Percentiles rank a stretch among this genome's conserved stretches.
phyloP scores from a whole-genome alignment of 2,329 filamentous ascomycete genomes.

The Diaporthe eres region DNA sequence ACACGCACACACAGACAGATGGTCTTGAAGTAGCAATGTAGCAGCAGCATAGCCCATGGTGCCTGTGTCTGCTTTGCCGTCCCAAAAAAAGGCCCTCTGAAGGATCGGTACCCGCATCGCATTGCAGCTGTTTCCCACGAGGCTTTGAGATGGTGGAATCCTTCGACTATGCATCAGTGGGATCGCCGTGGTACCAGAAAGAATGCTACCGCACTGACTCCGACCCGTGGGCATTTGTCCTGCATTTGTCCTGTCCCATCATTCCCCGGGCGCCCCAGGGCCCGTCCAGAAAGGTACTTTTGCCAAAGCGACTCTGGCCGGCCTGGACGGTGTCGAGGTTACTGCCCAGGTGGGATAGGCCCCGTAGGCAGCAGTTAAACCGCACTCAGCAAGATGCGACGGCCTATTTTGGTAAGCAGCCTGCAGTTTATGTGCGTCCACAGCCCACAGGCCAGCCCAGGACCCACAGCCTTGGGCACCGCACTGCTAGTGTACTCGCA shows the following conservation, averaged over 20 bases:
- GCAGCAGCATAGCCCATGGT: slow-evolving; percentile 16
- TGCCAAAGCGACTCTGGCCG: slow-evolving; percentile 14
- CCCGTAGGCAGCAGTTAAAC: slow-evolving; percentile 28
- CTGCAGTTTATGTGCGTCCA: slow-evolving; percentile 18
- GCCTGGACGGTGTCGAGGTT: slow-evolving; percentile 12
- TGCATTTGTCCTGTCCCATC: neutral
- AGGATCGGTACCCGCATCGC: slow-evolving; percentile 21
- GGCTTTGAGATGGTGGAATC: slow-evolving; percentile 21
- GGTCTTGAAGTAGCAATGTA: neutral
- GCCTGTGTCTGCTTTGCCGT: neutral
- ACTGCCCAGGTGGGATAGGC: slow-evolving; percentile 26
- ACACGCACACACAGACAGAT: neutral
- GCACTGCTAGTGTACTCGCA: neutral
- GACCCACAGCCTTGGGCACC: slow-evolving; percentile 29
- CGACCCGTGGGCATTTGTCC: neutral
- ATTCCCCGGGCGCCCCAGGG: slow-evolving; percentile 20
- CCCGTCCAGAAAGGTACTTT: slow-evolving; percentile 17
- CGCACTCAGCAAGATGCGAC: neutral
- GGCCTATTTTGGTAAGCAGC: slow-evolving; percentile 26
- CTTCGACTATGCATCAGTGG: slow-evolving; percentile 32
- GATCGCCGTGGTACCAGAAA: slow-evolving; percentile 25
- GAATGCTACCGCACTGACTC: slow-evolving; percentile 30
- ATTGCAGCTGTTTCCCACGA: slow-evolving; percentile 26
- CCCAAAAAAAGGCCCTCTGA: slow-evolving; percentile 4
- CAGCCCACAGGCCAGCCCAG: slow-evolving; percentile 17